Conservation (phyloP, 345 rosid species). For the Eutrema japonicum region DNA sequence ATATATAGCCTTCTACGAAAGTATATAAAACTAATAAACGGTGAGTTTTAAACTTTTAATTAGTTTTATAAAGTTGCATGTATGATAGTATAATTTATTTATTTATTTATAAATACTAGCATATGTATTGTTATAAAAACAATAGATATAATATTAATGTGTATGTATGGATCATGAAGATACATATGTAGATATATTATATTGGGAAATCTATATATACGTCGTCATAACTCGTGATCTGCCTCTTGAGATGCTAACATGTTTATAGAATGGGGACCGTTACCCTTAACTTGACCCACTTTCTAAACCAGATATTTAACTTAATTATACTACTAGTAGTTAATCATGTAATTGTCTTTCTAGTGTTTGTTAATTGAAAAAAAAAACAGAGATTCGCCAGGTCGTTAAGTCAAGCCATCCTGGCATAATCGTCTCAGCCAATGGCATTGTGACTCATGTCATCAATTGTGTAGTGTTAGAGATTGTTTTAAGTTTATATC, state of each 20-base stretch:
- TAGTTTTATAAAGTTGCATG: not conserved
- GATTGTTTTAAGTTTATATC: not conserved
- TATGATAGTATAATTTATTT: not conserved
- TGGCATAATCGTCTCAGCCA: constrained; percentile 36
- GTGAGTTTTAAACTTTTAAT: not conserved
- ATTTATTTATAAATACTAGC: not conserved
- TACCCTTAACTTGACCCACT: constrained; percentile 22
- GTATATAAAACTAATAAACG: not conserved
- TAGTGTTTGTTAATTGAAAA: constrained; percentile 29
- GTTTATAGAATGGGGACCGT: constrained; percentile 46
- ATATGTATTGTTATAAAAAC: not conserved
- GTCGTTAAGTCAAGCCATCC: constrained; percentile 30
- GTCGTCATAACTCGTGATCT: constrained; percentile 25
- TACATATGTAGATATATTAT: not conserved
- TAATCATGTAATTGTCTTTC: constrained; percentile 26
- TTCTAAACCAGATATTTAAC: constrained; percentile 21
- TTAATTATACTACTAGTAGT: constrained; percentile 5
- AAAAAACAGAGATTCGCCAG: constrained; percentile 26
- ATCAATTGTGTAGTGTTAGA: not conserved
- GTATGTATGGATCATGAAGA: not conserved
- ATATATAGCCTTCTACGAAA: not conserved
- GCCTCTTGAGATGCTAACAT: constrained; percentile 44
- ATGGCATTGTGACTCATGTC: not conserved
- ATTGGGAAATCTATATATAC: not conserved
- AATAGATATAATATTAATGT: not conserved